These are phyloP conservation scores for Aspergillus sp. DNA, from an alignment of 2,329 filamentous ascomycete genomes.

Conservation along the genomic window DNA sequence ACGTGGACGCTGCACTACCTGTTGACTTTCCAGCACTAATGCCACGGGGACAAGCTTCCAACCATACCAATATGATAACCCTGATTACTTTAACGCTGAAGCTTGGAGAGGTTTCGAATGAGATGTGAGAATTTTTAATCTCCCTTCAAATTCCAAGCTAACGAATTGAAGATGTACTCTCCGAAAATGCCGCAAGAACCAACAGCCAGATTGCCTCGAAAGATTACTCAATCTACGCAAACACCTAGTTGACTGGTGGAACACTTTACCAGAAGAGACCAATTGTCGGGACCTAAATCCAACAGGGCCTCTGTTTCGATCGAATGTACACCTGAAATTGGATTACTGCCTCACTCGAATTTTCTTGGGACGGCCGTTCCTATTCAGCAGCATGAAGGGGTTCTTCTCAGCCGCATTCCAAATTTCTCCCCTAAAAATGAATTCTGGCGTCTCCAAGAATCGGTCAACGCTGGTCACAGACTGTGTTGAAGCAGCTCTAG, in stretches of 20 bases:
- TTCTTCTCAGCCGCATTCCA: constrained; percentile 23
- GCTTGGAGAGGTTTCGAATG: constrained; percentile 40
- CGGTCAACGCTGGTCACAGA: constrained; percentile 48
- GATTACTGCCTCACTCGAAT: constrained; percentile 56
- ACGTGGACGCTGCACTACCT: constrained; percentile 57
- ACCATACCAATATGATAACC: constrained; percentile 50
- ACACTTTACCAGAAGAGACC: constrained; percentile 37
- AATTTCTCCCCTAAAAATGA: constrained; percentile 25
- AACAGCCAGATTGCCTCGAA: constrained; percentile 43
- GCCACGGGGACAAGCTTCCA: constrained; percentile 41
- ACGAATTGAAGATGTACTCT: constrained; percentile 36
- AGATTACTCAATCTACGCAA: constrained; percentile 40
- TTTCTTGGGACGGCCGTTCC: constrained; percentile 56
- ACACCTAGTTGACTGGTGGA: constrained; percentile 45
- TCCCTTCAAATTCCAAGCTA: constrained; percentile 9
- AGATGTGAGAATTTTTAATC: constrained; percentile 34
- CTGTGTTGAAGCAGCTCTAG: constrained; percentile 54
- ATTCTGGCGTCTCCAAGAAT: constrained; percentile 34
- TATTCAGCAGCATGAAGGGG: constrained; percentile 44
- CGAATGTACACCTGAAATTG: constrained; percentile 53
- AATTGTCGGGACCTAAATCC: constrained; percentile 45
- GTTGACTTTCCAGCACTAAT: constrained; percentile 47
- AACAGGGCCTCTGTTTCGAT: constrained; percentile 44
- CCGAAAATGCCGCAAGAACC: constrained; percentile 38
- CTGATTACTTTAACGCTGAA: constrained; percentile 46